phyloP scores from a whole-genome alignment of 2,329 filamentous ascomycete species.

The Ustulina deusta region DNA sequence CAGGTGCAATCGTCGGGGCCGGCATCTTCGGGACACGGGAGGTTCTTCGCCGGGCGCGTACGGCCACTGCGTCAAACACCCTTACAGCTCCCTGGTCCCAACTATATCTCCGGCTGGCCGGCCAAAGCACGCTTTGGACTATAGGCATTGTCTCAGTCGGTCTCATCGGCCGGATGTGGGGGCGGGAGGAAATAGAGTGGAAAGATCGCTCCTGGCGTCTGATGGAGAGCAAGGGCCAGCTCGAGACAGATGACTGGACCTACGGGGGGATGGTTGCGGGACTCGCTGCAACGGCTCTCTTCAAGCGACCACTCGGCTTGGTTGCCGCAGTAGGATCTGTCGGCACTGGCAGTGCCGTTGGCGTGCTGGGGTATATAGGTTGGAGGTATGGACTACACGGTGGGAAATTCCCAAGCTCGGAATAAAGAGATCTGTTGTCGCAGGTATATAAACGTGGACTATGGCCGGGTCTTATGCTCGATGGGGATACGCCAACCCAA shows the following conservation, averaged over 20 bases:
- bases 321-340: constrained; percentile 58
- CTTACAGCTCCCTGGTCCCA: constrained; percentile 46
- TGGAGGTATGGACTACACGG: constrained; percentile 64
- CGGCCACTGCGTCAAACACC: constrained; percentile 32
- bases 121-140: constrained; percentile 60
- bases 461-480: background rate
- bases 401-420: constrained; percentile 52
- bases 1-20: constrained; percentile 63
- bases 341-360: constrained; percentile 62
- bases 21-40: constrained; percentile 53
- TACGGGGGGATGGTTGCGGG: constrained; percentile 56
- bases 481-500: background rate
- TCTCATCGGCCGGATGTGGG: constrained; percentile 64
- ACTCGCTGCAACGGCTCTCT: constrained; percentile 47
- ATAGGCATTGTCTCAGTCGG: constrained; percentile 58
- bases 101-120: constrained; percentile 59
- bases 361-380: constrained; percentile 61
- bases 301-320: constrained; percentile 51
- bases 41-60: constrained; percentile 36
- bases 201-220: constrained; percentile 72
- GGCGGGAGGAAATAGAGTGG: constrained; percentile 71
- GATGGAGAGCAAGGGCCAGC: constrained; percentile 67
- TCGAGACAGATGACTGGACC: constrained; percentile 68
- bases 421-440: background rate
- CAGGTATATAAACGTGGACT: background rate